Evolutionary conservation across 352 stramenopile genomes (phyloP).

Genomic region (Phytophthora macrochlamydospora): DNA sequence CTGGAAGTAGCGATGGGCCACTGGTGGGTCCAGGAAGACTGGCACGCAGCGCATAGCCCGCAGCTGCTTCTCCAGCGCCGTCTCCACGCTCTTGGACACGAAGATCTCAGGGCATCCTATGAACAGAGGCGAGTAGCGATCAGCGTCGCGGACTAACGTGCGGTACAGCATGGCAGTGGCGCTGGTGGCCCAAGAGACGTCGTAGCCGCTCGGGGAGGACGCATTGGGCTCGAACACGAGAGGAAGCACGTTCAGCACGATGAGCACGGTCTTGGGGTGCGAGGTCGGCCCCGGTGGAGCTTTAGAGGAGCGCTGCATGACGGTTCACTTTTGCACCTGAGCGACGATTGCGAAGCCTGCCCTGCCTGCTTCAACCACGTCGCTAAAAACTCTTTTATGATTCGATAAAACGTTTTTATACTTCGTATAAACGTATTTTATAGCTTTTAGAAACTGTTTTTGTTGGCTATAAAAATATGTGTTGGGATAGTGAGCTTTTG

Average conservation of each 20-base stretch:
- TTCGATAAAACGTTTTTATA: too few relatives aligned
- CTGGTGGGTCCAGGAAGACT: slow-evolving; percentile 92
- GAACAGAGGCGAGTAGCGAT: slow-evolving; percentile 67
- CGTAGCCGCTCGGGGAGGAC: slow-evolving; percentile 44
- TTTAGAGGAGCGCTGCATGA: slow-evolving; percentile 8
- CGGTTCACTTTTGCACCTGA: neutral
- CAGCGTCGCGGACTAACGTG: slow-evolving; percentile 58
- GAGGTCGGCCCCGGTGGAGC: neutral
- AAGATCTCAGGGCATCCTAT: slow-evolving; percentile 82
- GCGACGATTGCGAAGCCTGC: too few relatives aligned
- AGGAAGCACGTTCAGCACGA: slow-evolving; percentile 83
- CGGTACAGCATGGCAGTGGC: slow-evolving; percentile 81
- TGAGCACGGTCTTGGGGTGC: slow-evolving; percentile 62
- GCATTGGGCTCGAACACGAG: slow-evolving; percentile 69
- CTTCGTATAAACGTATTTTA: too few relatives aligned
- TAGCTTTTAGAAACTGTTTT: too few relatives aligned
- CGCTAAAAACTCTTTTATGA: too few relatives aligned
- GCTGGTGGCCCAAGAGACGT: slow-evolving; percentile 73
- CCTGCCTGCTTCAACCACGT: too few relatives aligned
- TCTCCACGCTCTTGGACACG: slow-evolving; percentile 58
- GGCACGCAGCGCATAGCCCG: slow-evolving; percentile 94
- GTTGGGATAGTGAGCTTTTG: too few relatives aligned
- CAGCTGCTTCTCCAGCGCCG: slow-evolving; percentile 75
- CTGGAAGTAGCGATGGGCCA: slow-evolving; percentile 89
- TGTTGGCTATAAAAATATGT: too few relatives aligned